phyloP scores from a whole-genome alignment of 1,284 basidiomycete species.

The Ceratobasidium sp. region DNA sequence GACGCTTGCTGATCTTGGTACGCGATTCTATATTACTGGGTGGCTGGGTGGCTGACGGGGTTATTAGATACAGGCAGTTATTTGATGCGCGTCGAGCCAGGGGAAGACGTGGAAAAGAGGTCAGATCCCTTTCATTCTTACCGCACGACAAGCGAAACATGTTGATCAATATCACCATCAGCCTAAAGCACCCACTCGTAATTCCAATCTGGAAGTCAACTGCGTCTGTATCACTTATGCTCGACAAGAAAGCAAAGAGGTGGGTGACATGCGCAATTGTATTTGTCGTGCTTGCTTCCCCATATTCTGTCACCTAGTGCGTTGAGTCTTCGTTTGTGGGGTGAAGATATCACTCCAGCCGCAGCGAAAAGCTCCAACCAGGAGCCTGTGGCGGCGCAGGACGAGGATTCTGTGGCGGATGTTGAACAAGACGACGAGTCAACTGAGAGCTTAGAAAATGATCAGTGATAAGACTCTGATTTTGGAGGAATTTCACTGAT shows the following conservation, averaged over 20 bases:
- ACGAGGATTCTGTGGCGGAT: constrained; percentile 1
- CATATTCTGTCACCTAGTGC: constrained; percentile 56
- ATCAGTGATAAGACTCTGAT: neutral
- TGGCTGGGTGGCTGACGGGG: constrained; percentile 26
- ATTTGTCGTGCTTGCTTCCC: constrained; percentile 8
- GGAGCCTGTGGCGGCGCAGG: neutral
- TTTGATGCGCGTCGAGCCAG: constrained; percentile 70
- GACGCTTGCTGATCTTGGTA: constrained; percentile 43
- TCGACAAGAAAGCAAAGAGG: constrained; percentile 95
- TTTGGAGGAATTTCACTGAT: no score
- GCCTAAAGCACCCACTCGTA: constrained; percentile 74
- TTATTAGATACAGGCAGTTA: constrained; percentile 72
- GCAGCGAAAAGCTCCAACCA: neutral
- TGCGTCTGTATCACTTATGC: constrained; percentile 84
- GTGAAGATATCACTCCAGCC: constrained; percentile 67
- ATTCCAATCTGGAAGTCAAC: constrained; percentile 93
- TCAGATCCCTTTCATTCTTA: constrained; percentile 48
- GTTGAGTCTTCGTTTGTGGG: constrained; percentile 79
- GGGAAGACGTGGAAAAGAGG: constrained; percentile 61
- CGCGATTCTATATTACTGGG: constrained; percentile 23
- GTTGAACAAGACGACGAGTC: constrained; percentile 5
- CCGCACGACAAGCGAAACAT: neutral
- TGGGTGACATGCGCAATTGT: constrained; percentile 47
- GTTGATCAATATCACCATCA: constrained; percentile 46
- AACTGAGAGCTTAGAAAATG: neutral